Evolutionary conservation across 2,329 filamentous ascomycete species (phyloP), one percentile per base, ranked within the genome.

Genomic region (Aspergillus melleus): DNA sequence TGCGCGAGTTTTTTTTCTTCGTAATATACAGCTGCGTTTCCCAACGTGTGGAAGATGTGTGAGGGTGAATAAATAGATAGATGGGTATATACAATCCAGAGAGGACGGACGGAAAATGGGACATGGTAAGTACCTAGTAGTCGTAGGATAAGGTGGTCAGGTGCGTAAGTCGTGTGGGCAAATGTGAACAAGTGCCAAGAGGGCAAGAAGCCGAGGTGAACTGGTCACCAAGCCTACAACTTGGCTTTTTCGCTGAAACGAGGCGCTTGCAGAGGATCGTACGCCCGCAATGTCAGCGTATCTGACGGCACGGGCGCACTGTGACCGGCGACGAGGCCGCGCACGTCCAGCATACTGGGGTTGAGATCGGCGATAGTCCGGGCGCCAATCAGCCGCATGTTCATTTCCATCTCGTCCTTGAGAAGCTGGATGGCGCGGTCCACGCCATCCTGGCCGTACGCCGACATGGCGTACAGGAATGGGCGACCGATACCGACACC

Each of bases 331-430:
- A 73, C 54, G 66, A 97, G 73, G 2, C 89, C 91, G 61, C 90
- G 81, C 0, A 86, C 85, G 73, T 99, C 95, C 20, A 99, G 76
- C 75, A 99, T 79, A 26, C 87, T 88, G 0, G 93, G 89, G 63
- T 90, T 91, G 63, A 99, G 79, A 67, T 99, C 88, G 39, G 87
- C 86, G 32, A 99, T 76, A 61, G 79, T 88, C 20, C 83, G 85
- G 60, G 88, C 90, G 10, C 95, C 95, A 67, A 99, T 92, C 64
- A 99, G 80, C 6, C 95, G 87, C 95, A 99, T 98, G 72, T 94
- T 95, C 94, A 98, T 98, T 80, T 96, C 92, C 86, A 99, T 91
- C 83, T 99, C 95, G 71, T 98, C 95, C 80, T 91, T 92, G 67
- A 96, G 84, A 60, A 96, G 80, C 77, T 92, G 90, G 90, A 98